Evolutionary conservation across 1,139 yeast species (phyloP).

Genomic region (Scheffersomyces segobiensis): DNA sequence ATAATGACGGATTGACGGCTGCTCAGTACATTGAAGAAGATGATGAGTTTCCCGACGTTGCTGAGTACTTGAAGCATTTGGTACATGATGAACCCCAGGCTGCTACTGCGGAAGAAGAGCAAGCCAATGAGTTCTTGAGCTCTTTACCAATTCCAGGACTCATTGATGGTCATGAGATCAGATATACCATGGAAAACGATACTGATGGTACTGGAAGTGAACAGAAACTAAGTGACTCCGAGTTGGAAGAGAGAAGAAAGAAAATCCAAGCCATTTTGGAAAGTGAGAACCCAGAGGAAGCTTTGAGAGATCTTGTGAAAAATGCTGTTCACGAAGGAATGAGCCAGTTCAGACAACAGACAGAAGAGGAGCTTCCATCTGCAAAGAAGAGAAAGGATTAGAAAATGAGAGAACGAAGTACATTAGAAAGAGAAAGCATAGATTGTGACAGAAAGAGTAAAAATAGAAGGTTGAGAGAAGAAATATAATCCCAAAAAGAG

Average conservation of each 20-base stretch:
- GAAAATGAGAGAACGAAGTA: background rate
- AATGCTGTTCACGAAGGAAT: slow-evolving; percentile 60
- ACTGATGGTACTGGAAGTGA: slow-evolving; percentile 28
- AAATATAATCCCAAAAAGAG: background rate
- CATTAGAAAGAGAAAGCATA: background rate
- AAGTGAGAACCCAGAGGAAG: slow-evolving; percentile 79
- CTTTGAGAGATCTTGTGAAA: slow-evolving; percentile 65
- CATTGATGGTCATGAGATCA: slow-evolving; percentile 54
- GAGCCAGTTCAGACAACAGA: slow-evolving; percentile 25
- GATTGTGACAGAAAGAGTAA: background rate
- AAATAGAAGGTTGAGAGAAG: background rate
- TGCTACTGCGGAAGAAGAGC: slow-evolving; percentile 7
- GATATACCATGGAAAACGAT: slow-evolving; percentile 56
- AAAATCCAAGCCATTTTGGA: slow-evolving; percentile 69
- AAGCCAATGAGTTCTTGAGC: slow-evolving; percentile 15
- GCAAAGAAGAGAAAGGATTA: slow-evolving; percentile 26
- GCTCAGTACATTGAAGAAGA: slow-evolving; percentile 76
- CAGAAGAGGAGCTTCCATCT: slow-evolving; percentile 13
- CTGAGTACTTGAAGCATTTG: slow-evolving; percentile 56
- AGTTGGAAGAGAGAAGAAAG: slow-evolving; percentile 57
- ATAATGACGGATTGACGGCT: slow-evolving; percentile 73
- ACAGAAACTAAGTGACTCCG: slow-evolving; percentile 23
- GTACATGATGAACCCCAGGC: slow-evolving; percentile 33
- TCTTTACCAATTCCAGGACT: slow-evolving; percentile 44
- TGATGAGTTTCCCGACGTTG: slow-evolving; percentile 79